phyloP scores from a whole-genome alignment of 208 protist genomes.

The Porcisia hertigi region DNA sequence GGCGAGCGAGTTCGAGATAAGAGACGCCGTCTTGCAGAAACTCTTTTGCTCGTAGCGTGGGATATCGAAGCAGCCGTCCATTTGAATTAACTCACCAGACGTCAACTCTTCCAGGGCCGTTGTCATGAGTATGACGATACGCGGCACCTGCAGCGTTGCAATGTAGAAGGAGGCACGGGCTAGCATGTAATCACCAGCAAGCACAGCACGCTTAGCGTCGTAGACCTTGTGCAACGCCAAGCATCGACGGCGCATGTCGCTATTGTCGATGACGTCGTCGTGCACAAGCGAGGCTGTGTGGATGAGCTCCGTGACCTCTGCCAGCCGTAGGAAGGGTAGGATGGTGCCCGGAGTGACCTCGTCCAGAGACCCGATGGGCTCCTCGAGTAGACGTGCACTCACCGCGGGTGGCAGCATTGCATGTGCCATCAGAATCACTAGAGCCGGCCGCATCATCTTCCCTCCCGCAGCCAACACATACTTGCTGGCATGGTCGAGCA shows the following conservation, averaged over 20 bases:
- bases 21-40: conserved; percentile 94
- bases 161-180: conserved; percentile 90
- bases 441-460: conserved; percentile 81
- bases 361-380: conserved; percentile 54
- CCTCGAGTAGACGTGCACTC: conserved; percentile 39
- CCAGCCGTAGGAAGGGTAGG: conserved; percentile 79
- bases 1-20: conserved; percentile 93
- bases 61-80: conserved; percentile 86
- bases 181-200: conserved; percentile 94
- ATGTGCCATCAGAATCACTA: conserved; percentile 81
- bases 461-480: conserved; percentile 66
- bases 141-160: conserved; percentile 78
- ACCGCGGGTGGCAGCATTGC: conserved; percentile 59
- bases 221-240: conserved; percentile 81
- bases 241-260: conserved; percentile 89
- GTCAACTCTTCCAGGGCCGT: conserved; percentile 92
- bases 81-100: conserved; percentile 94
- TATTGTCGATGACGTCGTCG: conserved; percentile 96
- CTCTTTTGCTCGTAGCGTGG: conserved; percentile 89
- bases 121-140: conserved; percentile 93
- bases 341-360: conserved; percentile 63
- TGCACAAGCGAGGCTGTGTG: conserved; percentile 96
- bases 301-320: conserved; percentile 96
- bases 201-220: conserved; percentile 87
- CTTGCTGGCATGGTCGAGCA: conserved; percentile 79